Evolutionary conservation across 805 yeast genomes (phyloP), one percentile per base, ranked within the genome.

Genomic region (Saccharomyces jurei): DNA sequence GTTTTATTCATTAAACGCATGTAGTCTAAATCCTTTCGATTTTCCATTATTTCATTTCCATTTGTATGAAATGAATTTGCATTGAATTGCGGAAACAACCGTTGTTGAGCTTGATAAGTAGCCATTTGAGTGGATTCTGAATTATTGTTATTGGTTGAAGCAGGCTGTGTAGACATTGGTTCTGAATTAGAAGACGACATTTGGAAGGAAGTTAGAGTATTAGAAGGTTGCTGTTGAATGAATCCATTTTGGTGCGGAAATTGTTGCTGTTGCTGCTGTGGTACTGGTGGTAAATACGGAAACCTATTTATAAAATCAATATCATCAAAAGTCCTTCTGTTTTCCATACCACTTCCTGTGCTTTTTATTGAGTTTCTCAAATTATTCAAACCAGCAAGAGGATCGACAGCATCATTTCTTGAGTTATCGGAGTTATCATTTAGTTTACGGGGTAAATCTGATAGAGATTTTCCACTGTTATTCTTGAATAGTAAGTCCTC

Each of bases 401-500:
- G 54, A 14, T 48, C 36, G 14, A 46, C 48, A 4, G 49, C 8
- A 8, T 26, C 53, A 26, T 50, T 11, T 17, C 28, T 32, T 10
- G 49, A 17, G 22, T 27, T 22, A 25, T 27, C 21, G 25, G n/a
- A 17, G 6, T 41, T 27, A 46, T 59, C 54, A 50, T 53, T 14
- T 32, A 58, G 54, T 56, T 65, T 58, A 30, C 58, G 48, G 28
- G 69, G 70, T 55, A 67, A 58, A 56, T 67, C 72, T 8, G 66
- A 60, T 47, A 68, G 60, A 2, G 71, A 67, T 50, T 65, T 67
- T 10, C 72, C 72, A 58, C 67, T 63, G 54, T 55, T 63, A 52
- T 67, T 67, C 46, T 64, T 67, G 52, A 69, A 69, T 36, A 69
- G 55, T 46, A 69, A 51, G 13, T 69, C 68, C 52, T 69, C 72